Conservation (phyloP, 2,329 filamentous ascomycete species). For the Epichloe sibirici region DNA sequence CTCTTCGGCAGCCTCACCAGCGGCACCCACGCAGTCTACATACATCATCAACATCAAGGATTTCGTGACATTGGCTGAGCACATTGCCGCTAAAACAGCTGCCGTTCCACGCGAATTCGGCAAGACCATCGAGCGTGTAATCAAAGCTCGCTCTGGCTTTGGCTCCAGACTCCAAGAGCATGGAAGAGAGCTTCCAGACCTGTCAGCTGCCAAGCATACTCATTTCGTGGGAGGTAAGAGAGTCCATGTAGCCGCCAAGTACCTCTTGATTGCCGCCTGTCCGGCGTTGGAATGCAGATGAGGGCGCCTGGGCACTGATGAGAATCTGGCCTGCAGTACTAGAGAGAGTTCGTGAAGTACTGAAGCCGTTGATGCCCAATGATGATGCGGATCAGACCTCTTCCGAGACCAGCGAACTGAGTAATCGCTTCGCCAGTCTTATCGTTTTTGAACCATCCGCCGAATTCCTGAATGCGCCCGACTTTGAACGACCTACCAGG, state of each 20-base stretch:
- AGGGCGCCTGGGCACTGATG: neutral
- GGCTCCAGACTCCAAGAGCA: constrained; percentile 8
- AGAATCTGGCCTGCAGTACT: constrained; percentile 16
- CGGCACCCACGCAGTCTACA: constrained; percentile 7
- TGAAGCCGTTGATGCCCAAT: constrained; percentile 13
- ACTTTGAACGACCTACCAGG: constrained; percentile 5
- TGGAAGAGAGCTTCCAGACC: constrained; percentile 8
- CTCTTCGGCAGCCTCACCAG: neutral
- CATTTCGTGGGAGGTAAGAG: constrained; percentile 11
- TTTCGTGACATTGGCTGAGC: constrained; percentile 24
- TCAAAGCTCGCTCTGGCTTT: constrained; percentile 21
- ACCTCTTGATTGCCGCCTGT: neutral
- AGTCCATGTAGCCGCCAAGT: constrained; percentile 15
- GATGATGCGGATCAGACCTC: neutral
- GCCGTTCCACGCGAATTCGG: constrained; percentile 19
- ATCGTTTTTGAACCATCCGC: constrained; percentile 26
- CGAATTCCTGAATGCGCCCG: constrained; percentile 21
- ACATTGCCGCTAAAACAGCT: constrained; percentile 6
- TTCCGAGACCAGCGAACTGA: neutral
- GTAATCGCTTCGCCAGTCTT: constrained; percentile 23
- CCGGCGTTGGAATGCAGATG: neutral
- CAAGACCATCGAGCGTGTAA: constrained; percentile 24
- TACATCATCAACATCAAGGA: constrained; percentile 25
- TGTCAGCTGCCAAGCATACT: constrained; percentile 11
- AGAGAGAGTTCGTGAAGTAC: constrained; percentile 19